Evolutionary conservation across 371 early-diverging fungal species (phyloP), one percentile per base, ranked within the genome.

Genomic region (Apophysomyces sp.): DNA sequence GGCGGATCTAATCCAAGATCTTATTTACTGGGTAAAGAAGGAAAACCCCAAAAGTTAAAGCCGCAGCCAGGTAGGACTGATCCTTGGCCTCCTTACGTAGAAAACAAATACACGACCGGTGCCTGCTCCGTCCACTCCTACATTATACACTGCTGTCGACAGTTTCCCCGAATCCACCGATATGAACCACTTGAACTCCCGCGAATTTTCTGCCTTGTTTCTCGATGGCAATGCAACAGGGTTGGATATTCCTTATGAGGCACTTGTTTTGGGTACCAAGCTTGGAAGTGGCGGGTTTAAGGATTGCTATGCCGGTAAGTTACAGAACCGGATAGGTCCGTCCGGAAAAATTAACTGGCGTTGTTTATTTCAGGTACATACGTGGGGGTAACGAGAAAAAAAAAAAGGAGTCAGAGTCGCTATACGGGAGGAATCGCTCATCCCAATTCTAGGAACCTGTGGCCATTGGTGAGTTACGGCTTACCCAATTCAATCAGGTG

Each of bases 201-300:
- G 77, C 18, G 78, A 80, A 41, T 77, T 85, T 51, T 79, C 80
- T 40, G 80, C 83, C 34, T 61, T 86, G 16, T 76, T 87, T 57
- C 36, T 75, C 11, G 81, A 77, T 58, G 76, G 65, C 40, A 76
- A 74, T 44, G 67, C 74, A 21, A 4, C 21, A 3, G 73, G 77
- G 21, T 82, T 86, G 24, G 87, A 87, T 66, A 91, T 91, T 58
- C 74, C 83, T 0, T 89, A 82, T 57, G 74, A 84, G 21, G 74
- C 83, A 32, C 62, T 92, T 8, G 68, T 63, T 12, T 54, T 89
- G 30, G 88, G 89, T 6, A 71, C 74, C 30, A 89, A 89, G 63
- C 70, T 92, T 11, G 90, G 90, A 2, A 82, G 89, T 18, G 92
- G 92, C 39, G 92, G 90, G 7, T 90, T 90, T 74, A 92, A 92